These are phyloP conservation scores for Metarhizium album DNA, from an alignment of 2,329 filamentous ascomycete genomes.

Conservation along the genomic window DNA sequence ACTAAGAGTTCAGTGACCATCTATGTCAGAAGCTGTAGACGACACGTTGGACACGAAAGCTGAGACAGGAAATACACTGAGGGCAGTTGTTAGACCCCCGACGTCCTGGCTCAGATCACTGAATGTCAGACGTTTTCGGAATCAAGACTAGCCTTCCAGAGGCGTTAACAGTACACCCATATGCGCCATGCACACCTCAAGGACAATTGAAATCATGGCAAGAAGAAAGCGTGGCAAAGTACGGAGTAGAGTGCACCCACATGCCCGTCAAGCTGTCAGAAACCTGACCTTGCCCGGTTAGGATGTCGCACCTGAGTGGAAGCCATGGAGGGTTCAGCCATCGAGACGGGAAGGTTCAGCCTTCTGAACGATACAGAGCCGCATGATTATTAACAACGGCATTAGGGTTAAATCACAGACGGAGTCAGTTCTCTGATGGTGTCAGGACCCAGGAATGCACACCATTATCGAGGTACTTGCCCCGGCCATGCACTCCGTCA, in stretches of 20 bases:
- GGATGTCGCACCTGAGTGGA: not conserved
- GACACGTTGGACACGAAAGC: not conserved
- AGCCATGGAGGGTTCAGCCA: not conserved
- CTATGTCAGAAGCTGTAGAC: not conserved
- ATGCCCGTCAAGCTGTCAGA: not conserved
- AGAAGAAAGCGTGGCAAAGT: not conserved
- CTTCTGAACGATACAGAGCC: not conserved
- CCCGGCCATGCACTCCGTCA: too few relatives aligned
- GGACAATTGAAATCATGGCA: not conserved
- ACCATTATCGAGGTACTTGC: too few relatives aligned
- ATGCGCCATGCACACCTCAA: not conserved
- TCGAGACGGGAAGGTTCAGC: not conserved
- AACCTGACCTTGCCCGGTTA: not conserved
- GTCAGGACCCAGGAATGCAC: not conserved
- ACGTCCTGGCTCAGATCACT: not conserved
- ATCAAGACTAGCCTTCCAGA: not conserved
- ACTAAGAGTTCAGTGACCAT: too few relatives aligned
- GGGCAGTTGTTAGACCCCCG: not conserved
- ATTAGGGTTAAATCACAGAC: not conserved
- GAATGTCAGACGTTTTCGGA: not conserved
- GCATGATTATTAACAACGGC: not conserved
- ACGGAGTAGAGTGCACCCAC: not conserved
- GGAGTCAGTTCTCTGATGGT: not conserved
- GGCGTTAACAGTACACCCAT: not conserved
- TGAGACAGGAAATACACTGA: not conserved